Evolutionary conservation across 225 moss, liverwort and hornwort genomes (phyloP), one percentile per base, ranked within the genome.

Genomic region (Polytrichum commune): DNA sequence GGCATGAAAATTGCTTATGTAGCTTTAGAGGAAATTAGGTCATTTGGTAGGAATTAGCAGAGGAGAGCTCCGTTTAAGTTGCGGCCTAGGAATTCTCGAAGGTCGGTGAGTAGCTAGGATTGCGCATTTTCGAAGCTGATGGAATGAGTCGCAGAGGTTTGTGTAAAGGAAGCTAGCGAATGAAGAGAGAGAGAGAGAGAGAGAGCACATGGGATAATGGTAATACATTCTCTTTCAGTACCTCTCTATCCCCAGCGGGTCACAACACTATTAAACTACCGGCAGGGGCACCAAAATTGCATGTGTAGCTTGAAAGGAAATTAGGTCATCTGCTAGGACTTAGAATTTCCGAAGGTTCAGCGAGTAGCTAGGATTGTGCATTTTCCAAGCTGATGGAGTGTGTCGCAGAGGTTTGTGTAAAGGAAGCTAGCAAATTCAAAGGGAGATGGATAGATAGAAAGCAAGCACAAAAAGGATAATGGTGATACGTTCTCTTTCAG

Each of bases 271-370:
- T 53, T 7, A 46, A 46, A 13, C 46, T 46, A 13, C 16, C 7
- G 18, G 20, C 72, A 88, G 95, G 69, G 97, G 95, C 53, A 90
- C 83, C 32, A 83, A 85, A 63, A 98, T 95, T 67, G 98, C 98
- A 54, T 35, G 35, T 35, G 13, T 46, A 13, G 38, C 38, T 46
- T 3, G 2, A 46, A 13, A 46, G 38, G 38, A 46, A 13, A 46
- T 13, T 46, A 32, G 46, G 46, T 16, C 46, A 16, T 13, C 46
- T 13, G 46, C 46, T 16, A 46, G 46, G 46, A 46, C 33, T 1
- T 8, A 33, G 46, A 4, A 46, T 46, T 46, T 3, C 46, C 24
- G 22, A 23, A 60, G 6, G 60, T 23, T 7, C 58, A 23, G n/a
- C 22, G 3, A 60, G 6, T 20, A 60, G 60, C 60, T n/a, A 60